Base-by-base conservation (phyloP, 805 yeast genomes). In the Hanseniaspora singularis region DNA sequence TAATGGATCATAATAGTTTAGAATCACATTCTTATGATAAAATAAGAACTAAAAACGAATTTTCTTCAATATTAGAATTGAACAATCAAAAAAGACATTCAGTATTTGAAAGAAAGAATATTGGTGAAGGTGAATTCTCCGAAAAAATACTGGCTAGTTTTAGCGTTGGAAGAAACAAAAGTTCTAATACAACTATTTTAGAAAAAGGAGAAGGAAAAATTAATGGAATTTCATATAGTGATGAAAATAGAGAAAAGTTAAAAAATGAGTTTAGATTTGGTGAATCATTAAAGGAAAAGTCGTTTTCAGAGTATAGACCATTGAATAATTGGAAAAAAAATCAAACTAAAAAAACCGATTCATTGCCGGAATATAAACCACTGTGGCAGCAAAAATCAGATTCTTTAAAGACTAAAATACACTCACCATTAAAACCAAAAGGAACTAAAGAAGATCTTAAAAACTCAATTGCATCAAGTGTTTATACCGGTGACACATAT, bases 401-500 rank as follows among this genome's bases (percentile, higher is more conserved):
- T 15, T 15, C 10, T 15, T 20, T 34, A 4, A 34, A 34, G n/a
- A 19, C 8, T 22, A 34, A 22, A 7, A 19, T 34, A 12, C 11
- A 15, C 6, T 11, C 24, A 4, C 27, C 24, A 15, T 22, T 34
- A 7, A 11, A 14, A 10, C 20, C 38, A 19, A 33, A 19, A 19
- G 15, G 5, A 15, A 9, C 16, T 9, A 23, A 23, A 5, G 23
- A 9, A 9, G 30, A 30, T 15, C 22, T n/a, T 11, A 18, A 33
- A 33, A n/a, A 28, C 10, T n/a, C 20, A 19, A 24, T 18, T 14
- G 20, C 23, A 12, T 20, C 40, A 3, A 38, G 26, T 7, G 22
- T 43, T 2, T 43, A 36, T 23, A 30, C 33, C 9, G 47, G 47
- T 1, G 28, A 23, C 8, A 43, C 43, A 31, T 62, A 56, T 51